Conservation (phyloP, 805 yeast species). For the Pichia californica region DNA sequence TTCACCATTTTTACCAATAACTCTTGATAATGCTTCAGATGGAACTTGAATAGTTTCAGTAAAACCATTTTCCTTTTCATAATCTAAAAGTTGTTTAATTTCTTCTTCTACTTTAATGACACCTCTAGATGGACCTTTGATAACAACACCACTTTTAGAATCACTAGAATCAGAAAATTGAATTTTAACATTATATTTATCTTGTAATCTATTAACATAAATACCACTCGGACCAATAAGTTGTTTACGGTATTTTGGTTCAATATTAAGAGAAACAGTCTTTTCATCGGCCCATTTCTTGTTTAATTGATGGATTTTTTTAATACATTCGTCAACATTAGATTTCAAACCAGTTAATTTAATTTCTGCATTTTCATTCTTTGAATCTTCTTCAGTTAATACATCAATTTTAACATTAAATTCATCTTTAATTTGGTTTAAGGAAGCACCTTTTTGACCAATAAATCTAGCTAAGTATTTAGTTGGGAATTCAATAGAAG, state of each 20-base stretch:
- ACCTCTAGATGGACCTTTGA: slow-evolving; percentile 88
- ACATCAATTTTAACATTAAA: slow-evolving; percentile 75
- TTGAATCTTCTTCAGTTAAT: slow-evolving; percentile 41
- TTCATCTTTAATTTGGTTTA: slow-evolving; percentile 62
- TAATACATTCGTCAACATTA: slow-evolving; percentile 68
- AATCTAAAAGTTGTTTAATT: slow-evolving; percentile 72
- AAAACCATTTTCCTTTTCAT: slow-evolving; percentile 82
- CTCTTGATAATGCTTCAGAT: slow-evolving; percentile 64
- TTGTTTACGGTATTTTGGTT: slow-evolving; percentile 70
- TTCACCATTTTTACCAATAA: slow-evolving; percentile 88
- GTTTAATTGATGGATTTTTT: slow-evolving; percentile 49
- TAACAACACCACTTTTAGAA: slow-evolving; percentile 54
- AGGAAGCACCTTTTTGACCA: slow-evolving; percentile 80
- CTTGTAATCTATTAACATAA: slow-evolving; percentile 78
- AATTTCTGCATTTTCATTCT: slow-evolving; percentile 40
- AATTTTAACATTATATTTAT: slow-evolving; percentile 77
- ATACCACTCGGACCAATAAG: slow-evolving; percentile 80
- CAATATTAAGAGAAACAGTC: slow-evolving; percentile 58
- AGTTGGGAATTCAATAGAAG: slow-evolving; percentile 57
- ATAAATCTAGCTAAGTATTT: slow-evolving; percentile 69
- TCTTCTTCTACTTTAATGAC: slow-evolving; percentile 81
- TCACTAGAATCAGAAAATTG: slow-evolving; percentile 48
- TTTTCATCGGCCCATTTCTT: slow-evolving; percentile 81
- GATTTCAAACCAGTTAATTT: slow-evolving; percentile 69
- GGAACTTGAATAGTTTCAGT: slow-evolving; percentile 62